A percentile compares a stretch with the other conserved stretches of the same genome.
Evolutionary conservation across 1,284 basidiomycete genomes (phyloP).

Genomic region (Marasmius sp.): DNA sequence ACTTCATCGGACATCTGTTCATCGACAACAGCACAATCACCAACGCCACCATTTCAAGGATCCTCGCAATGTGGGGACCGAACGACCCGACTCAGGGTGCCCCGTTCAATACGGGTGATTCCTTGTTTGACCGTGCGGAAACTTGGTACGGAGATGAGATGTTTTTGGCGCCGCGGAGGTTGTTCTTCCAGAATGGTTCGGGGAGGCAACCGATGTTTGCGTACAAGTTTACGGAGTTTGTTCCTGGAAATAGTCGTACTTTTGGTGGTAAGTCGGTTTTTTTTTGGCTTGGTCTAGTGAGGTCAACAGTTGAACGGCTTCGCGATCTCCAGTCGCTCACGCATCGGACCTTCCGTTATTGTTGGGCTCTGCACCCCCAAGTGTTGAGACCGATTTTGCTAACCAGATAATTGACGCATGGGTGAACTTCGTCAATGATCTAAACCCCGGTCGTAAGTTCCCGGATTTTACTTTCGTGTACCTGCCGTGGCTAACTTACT

Average conservation of each 20-base stretch:
- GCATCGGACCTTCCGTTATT: conserved; percentile 48
- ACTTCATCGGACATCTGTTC: conserved; percentile 45
- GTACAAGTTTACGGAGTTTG: conserved; percentile 56
- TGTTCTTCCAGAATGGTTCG: conserved; percentile 49
- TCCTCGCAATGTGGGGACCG: conserved; percentile 43
- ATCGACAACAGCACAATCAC: conserved; percentile 52
- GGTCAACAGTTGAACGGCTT: not conserved
- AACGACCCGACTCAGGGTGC: conserved; percentile 41
- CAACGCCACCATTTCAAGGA: conserved; percentile 32
- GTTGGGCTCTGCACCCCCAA: conserved; percentile 43
- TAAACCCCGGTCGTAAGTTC: conserved; percentile 49
- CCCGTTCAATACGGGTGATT: conserved; percentile 57
- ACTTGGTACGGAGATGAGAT: conserved; percentile 59
- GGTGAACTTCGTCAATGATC: conserved; percentile 52
- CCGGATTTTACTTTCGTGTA: not conserved
- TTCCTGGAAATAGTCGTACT: conserved; percentile 44
- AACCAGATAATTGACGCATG: conserved; percentile 50
- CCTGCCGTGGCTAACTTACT: not conserved
- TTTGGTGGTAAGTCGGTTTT: conserved; percentile 37
- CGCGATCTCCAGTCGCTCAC: conserved; percentile 40
- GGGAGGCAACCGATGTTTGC: conserved; percentile 47
- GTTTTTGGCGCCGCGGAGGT: conserved; percentile 48
- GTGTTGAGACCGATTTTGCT: conserved; percentile 44
- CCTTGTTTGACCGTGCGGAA: conserved; percentile 52
- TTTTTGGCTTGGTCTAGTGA: not conserved